Base-by-base conservation (phyloP, 2,329 filamentous ascomycete species). In the Phyllosticta paracitricarpa region DNA sequence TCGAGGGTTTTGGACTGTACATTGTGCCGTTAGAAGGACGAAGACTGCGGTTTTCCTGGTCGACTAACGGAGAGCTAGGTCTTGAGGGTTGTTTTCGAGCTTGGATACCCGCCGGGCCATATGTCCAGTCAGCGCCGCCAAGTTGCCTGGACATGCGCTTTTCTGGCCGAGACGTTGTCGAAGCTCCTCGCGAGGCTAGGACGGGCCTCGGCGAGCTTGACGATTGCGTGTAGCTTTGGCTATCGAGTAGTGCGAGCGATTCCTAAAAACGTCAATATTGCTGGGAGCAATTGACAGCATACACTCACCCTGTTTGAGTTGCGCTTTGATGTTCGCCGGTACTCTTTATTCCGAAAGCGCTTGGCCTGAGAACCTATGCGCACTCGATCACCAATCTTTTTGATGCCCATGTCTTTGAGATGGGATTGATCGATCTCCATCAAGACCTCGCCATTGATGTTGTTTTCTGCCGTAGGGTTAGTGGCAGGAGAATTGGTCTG, bases 381-480 rank as follows among this genome's bases (percentile, higher is more conserved):
- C 40, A 99, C 93, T 59, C 94, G 87, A 74, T 99, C 94, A 65
- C 94, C 94, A 66, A 99, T 89, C 76, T 97, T 99, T 68, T 96
- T 95, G 68, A 99, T 93, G 53, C 94, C 94, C 85, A 99, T 96
- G 74, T 99, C 94, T 75, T 96, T 95, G 65, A 99, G 81, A 51
- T 96, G 91, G 61, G 91, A 88, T 79, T 96, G 95, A 75, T 99
- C 94, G 81, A 97, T 93, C 76, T 99, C 94, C 67, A 99, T 82
- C 54, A 99, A 80, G 71, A 96, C 97, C 77, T 97, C 91, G 69
- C 94, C 94, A 72, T 94, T 99, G 79, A 99, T 97, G 75, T 97
- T 90, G 74, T 99, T 96, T 71, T 86, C 82, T 84, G 63, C 26
- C 6, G 19, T 14, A 8, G 17, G 26, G 54, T 61, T 26, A 4